Evolutionary conservation across 2,329 filamentous ascomycete genomes (phyloP), one percentile per base, ranked within the genome.

Genomic region (Balansia obtecta): DNA sequence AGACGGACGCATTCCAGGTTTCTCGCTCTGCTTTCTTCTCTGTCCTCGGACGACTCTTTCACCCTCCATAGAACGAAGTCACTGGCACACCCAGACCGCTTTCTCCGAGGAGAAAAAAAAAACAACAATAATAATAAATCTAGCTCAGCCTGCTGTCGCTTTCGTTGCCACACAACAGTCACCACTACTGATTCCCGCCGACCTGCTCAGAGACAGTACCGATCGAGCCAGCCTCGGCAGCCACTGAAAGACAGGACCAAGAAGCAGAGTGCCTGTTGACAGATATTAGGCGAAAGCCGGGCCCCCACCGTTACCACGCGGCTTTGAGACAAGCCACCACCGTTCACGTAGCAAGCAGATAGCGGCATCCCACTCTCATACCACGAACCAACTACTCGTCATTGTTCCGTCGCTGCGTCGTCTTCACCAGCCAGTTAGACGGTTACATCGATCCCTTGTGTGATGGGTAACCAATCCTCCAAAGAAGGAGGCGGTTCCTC

Each of bases 391-490:
- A 22, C 20, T 33, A 30, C 18, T 55, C 53, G 55, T 53, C 54
- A 46, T 50, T 50, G 54, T 53, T 44, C 49, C 45, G 50, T 50
- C 50, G 58, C 42, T 22, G 12, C 45, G 3, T 13, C 34, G 18
- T 38, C 20, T 7, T 38, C 47, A 30, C 43, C 34, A 38, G 32
- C 47, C 13, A 37, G 34, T 39, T 11, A 48, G 49, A 50, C 45
- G 18, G 38, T 41, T 41, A 38, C 30, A 30, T 32, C 32, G 43
- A 51, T 13, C 42, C 39, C 49, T 27, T 46, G 20, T 52, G 68
- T 54, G 58, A 90, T 90, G 86, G 86, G 86, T 64, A 89, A 88
- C 68, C 80, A 86, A 68, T 76, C 75, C 60, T 89, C 86, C 59
- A 80, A 78, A 60, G 75, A 79, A 63, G 68, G 72, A 60, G 71